These are phyloP conservation scores for Scenedesmus sp. DNA, from an alignment of 163 green algal species.

Conservation along the genomic window DNA sequence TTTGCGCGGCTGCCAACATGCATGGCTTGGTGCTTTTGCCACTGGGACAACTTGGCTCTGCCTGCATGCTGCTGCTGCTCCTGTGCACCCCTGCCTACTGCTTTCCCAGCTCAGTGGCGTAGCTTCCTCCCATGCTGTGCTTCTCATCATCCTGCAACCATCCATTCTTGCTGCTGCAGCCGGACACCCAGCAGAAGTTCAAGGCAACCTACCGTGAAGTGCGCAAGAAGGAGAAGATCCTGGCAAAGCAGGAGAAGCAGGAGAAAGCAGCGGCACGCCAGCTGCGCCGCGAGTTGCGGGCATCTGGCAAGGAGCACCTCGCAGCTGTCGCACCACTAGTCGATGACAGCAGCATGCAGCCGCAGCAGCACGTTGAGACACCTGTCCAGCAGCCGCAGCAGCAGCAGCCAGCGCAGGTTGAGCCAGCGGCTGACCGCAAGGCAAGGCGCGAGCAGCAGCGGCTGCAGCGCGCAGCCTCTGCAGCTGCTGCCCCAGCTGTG, in stretches of 20 bases:
- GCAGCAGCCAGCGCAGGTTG: neutral
- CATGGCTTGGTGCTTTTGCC: neutral
- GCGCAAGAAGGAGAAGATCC: neutral
- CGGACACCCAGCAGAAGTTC: neutral
- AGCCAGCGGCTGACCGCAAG: neutral
- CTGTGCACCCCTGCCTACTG: neutral
- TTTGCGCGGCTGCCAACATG: neutral
- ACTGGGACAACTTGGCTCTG: neutral
- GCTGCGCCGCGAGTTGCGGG: neutral
- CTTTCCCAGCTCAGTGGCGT: neutral
- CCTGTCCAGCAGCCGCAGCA: neutral
- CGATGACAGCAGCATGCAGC: slow-evolving; percentile 4
- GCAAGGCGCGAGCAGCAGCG: slow-evolving; percentile 20
- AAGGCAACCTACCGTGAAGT: neutral
- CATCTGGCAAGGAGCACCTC: neutral
- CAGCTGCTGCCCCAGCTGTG: neutral
- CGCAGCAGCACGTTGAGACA: neutral
- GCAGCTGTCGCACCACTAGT: neutral
- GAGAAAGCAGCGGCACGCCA: neutral
- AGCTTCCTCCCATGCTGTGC: neutral
- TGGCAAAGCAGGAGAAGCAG: neutral
- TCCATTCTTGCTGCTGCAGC: neutral
- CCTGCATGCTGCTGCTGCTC: neutral
- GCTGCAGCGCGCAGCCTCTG: neutral
- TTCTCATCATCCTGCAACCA: neutral